Conservation (phyloP, 2,329 filamentous ascomycete genomes). For the Paraphoma chrysanthemicola region DNA sequence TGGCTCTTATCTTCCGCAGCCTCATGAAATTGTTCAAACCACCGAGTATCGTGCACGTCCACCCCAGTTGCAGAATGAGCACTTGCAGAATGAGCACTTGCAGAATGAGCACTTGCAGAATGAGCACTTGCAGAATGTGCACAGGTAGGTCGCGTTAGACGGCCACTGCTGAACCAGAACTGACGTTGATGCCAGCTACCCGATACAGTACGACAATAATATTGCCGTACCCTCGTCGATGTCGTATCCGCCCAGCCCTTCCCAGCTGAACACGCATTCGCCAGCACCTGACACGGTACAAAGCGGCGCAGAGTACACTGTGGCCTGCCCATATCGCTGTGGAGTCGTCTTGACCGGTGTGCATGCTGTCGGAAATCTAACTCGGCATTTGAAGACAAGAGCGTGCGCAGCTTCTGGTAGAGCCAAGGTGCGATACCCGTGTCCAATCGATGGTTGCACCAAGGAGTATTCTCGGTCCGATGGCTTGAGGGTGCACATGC, state of each 20-base stretch:
- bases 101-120: too few relatives aligned
- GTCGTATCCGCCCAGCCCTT: not conserved
- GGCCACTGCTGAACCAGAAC: not conserved
- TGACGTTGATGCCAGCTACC: too few relatives aligned
- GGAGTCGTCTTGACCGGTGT: constrained; percentile 28
- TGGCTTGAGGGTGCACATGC: constrained; percentile 13
- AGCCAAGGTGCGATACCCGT: constrained; percentile 20
- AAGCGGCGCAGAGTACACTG: constrained; percentile 5
- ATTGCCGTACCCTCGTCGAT: not conserved
- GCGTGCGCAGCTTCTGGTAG: constrained; percentile 24
- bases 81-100: too few relatives aligned
- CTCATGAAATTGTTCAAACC: too few relatives aligned
- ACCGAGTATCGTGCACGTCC: too few relatives aligned
- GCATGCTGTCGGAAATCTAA: constrained; percentile 38
- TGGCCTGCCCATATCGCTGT: constrained; percentile 30
- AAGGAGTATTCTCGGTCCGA: constrained; percentile 37
- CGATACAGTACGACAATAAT: too few relatives aligned
- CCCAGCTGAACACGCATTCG: not conserved
- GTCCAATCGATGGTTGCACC: constrained; percentile 24
- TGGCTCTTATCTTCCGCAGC: too few relatives aligned
- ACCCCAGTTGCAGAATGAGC: too few relatives aligned
- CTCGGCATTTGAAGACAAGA: constrained; percentile 34
- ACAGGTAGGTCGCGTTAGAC: not conserved
- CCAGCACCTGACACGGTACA: not conserved
- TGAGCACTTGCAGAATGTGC: too few relatives aligned